Conservation (phyloP, 2,329 filamentous ascomycete species). For the Calycina herbarum region DNA sequence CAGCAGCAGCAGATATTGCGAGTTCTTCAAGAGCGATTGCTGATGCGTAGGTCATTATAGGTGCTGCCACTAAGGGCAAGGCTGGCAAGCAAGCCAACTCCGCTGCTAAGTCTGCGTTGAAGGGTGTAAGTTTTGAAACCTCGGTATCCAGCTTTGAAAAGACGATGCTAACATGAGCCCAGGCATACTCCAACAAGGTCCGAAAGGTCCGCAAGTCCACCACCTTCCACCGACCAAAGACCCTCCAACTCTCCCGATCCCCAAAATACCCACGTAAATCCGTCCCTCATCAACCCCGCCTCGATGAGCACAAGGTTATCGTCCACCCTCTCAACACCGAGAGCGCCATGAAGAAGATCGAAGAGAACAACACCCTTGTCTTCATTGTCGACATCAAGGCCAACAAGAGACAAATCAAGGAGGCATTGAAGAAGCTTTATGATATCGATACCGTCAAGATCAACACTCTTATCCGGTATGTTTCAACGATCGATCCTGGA, state of each 20-base stretch:
- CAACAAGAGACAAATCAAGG: constrained; percentile 99
- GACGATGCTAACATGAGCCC: constrained; percentile 34
- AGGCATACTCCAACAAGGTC: constrained; percentile 80
- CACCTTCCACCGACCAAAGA: constrained; percentile 98
- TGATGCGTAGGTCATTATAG: constrained; percentile 61
- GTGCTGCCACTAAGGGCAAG: constrained; percentile 56
- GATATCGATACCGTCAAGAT: constrained; percentile 98
- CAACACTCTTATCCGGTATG: constrained; percentile 97
- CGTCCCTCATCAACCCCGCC: constrained; percentile 81
- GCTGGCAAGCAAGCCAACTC: constrained; percentile 83
- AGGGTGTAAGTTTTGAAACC: constrained; percentile 75
- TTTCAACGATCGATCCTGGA: constrained; percentile 17
- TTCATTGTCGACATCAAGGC: constrained; percentile 97
- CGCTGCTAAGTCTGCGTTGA: constrained; percentile 94
- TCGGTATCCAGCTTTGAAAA: constrained; percentile 19
- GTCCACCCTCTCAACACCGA: constrained; percentile 99
- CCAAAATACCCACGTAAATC: constrained; percentile 98
- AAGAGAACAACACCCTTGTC: constrained; percentile 99
- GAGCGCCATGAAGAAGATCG: constrained; percentile 99
- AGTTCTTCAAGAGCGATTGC: constrained; percentile 72
- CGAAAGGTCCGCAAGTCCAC: constrained; percentile 90
- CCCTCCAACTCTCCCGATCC: constrained; percentile 81
- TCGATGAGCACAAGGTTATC: constrained; percentile 97
- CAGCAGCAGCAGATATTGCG: constrained; percentile 75
- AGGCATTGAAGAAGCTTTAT: constrained; percentile 97